Conservation (phyloP, 1,139 yeast species). For the Sugiyamaella sp. region DNA sequence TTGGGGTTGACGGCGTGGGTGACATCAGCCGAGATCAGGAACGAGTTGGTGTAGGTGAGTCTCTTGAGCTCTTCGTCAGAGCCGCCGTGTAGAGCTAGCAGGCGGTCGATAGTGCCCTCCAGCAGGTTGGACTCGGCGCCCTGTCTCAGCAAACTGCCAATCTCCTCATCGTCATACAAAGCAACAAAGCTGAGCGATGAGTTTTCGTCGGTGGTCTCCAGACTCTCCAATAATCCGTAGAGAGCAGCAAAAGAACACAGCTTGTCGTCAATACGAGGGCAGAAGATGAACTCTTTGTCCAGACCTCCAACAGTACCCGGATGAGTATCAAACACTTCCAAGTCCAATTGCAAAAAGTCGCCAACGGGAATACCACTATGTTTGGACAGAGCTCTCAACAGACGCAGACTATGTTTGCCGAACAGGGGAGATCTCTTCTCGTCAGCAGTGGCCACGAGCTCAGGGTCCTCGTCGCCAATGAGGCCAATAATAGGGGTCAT, state of each 20-base stretch:
- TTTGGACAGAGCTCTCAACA: slow-evolving; percentile 69
- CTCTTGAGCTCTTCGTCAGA: slow-evolving; percentile 42
- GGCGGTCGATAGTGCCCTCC: slow-evolving; percentile 71
- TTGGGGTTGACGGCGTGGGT: slow-evolving; percentile 97
- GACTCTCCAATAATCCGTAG: slow-evolving; percentile 56
- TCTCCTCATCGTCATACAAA: slow-evolving; percentile 90
- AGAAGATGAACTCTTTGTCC: slow-evolving; percentile 83
- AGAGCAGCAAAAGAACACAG: slow-evolving; percentile 86
- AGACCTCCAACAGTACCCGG: slow-evolving; percentile 84
- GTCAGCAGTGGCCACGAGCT: slow-evolving; percentile 54
- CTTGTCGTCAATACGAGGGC: slow-evolving; percentile 90
- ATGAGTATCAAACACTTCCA: slow-evolving; percentile 83
- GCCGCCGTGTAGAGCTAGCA: slow-evolving; percentile 58
- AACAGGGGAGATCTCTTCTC: slow-evolving; percentile 64
- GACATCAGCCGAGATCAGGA: slow-evolving; percentile 88
- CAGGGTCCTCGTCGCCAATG: slow-evolving; percentile 38
- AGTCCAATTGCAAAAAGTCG: slow-evolving; percentile 82
- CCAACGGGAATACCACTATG: slow-evolving; percentile 58
- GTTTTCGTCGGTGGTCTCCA: slow-evolving; percentile 53
- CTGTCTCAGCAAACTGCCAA: slow-evolving; percentile 87
- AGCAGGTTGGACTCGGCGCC: slow-evolving; percentile 92
- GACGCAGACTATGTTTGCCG: slow-evolving; percentile 72
- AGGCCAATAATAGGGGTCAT: slow-evolving; percentile 84
- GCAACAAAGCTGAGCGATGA: slow-evolving; percentile 68
- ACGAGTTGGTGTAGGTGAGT: slow-evolving; percentile 60